These are phyloP conservation scores for Handroanthus guayacan DNA, from an alignment of 257 asterid genomes.

Conservation along the genomic window DNA sequence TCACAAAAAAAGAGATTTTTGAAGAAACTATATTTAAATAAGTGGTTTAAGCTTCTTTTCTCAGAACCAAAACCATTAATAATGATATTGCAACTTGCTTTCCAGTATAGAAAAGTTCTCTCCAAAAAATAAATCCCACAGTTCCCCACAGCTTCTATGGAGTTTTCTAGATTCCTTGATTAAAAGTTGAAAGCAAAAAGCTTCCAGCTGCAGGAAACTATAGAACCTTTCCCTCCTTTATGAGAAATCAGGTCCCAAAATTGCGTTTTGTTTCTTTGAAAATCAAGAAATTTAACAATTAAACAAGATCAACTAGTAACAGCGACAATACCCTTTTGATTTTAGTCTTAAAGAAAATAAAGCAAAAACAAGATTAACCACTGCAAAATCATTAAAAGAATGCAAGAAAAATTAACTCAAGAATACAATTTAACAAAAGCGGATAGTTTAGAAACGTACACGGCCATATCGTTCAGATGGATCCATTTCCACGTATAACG, in stretches of 20 bases:
- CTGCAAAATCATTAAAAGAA: background rate
- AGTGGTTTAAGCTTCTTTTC: constrained; percentile 4
- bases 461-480: constrained; percentile 83
- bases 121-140: background rate
- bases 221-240: background rate
- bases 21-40: background rate
- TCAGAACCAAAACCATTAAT: background rate
- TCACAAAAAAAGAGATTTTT: background rate
- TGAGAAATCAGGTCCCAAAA: constrained; percentile 20
- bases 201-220: background rate
- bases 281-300: background rate
- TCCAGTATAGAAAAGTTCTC: background rate
- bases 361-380: background rate
- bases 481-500: constrained; percentile 70
- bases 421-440: background rate
- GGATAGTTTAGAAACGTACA: constrained; percentile 51
- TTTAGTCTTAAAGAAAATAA: background rate
- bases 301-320: background rate
- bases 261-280: background rate
- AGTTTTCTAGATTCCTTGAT: background rate
- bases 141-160: too few species aligned
- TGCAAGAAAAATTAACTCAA: background rate
- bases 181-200: constrained; percentile 11
- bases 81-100: constrained; percentile 5
- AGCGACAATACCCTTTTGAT: background rate